These are phyloP conservation scores for Podila minutissima DNA, from an alignment of 192 early-diverging fungal genomes.

Conservation along the genomic window DNA sequence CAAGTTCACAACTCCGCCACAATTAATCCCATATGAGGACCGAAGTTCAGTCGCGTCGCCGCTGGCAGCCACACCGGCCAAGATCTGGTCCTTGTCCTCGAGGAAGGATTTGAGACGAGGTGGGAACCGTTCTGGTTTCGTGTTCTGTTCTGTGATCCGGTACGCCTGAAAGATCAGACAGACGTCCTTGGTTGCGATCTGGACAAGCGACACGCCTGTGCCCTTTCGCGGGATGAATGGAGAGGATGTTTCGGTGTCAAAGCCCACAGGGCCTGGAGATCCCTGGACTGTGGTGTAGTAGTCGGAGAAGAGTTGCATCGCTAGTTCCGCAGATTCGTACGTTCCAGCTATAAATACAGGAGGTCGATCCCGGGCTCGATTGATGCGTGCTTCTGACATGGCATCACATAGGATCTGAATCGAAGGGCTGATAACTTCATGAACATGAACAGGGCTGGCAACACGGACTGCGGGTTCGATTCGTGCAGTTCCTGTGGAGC, in stretches of 20 bases:
- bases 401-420: constrained; percentile 35
- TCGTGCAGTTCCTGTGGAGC: not conserved
- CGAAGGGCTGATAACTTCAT: not conserved
- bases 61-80: constrained; percentile 38
- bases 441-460: not conserved
- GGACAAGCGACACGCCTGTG: constrained; percentile 38
- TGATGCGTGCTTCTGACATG: constrained; percentile 25
- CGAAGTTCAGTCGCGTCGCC: constrained; percentile 32
- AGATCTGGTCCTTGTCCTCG: constrained; percentile 28
- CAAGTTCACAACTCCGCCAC: constrained; percentile 41
- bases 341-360: constrained; percentile 34
- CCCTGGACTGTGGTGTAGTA: constrained; percentile 14
- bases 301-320: constrained; percentile 36
- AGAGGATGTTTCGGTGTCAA: constrained; percentile 56
- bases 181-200: constrained; percentile 52
- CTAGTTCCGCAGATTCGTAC: constrained; percentile 15
- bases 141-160: constrained; percentile 19
- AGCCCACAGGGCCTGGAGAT: constrained; percentile 39
- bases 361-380: constrained; percentile 5
- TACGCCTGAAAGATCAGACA: constrained; percentile 56
- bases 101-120: constrained; percentile 38
- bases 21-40: constrained; percentile 19
- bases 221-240: constrained; percentile 9
- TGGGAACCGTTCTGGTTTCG: constrained; percentile 29
- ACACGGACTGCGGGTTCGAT: constrained; percentile 2